Conservation (phyloP, 2,329 filamentous ascomycete species). For the Aspergillus brunneoviolaceus region DNA sequence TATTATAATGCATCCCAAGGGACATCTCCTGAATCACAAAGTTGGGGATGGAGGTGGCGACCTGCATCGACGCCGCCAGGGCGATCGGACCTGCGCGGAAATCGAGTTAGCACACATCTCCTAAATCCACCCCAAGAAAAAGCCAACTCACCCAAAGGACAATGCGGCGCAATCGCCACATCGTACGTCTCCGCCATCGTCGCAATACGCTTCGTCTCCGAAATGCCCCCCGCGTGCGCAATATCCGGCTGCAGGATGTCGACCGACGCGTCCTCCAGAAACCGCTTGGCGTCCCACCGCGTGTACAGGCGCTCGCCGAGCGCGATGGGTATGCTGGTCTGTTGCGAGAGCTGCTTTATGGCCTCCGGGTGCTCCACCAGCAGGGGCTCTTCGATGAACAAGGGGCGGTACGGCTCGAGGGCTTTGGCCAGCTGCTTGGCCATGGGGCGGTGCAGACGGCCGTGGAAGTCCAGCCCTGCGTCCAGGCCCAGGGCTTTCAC, state of each 20-base stretch:
- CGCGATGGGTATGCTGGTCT: slow-evolving; percentile 65
- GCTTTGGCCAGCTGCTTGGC: slow-evolving; percentile 70
- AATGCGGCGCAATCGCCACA: slow-evolving; percentile 71
- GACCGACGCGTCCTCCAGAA: slow-evolving; percentile 66
- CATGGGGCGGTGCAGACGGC: slow-evolving; percentile 74
- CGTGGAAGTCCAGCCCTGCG: slow-evolving; percentile 75
- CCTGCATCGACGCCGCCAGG: slow-evolving; percentile 68
- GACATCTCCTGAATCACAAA: slow-evolving; percentile 78
- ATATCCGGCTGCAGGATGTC: slow-evolving; percentile 75
- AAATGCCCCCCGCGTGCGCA: slow-evolving; percentile 69
- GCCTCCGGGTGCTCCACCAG: slow-evolving; percentile 68
- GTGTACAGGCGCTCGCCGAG: slow-evolving; percentile 71
- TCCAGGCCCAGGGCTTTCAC: slow-evolving; percentile 72
- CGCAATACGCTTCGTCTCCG: slow-evolving; percentile 68
- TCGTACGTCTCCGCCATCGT: slow-evolving; percentile 72
- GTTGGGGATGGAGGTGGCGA: slow-evolving; percentile 61
- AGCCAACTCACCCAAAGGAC: slow-evolving; percentile 55
- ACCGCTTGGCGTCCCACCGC: slow-evolving; percentile 72
- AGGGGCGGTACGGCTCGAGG: slow-evolving; percentile 65
- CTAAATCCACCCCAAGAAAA: not conserved
- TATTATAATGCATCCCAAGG: slow-evolving; percentile 76
- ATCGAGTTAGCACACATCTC: not conserved
- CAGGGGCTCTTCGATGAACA: slow-evolving; percentile 75
- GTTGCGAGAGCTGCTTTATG: slow-evolving; percentile 60
- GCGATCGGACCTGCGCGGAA: slow-evolving; percentile 58